phyloP scores from a whole-genome alignment of 2,329 filamentous ascomycete genomes.

The Ophiocordyceps camponoti-floridani region DNA sequence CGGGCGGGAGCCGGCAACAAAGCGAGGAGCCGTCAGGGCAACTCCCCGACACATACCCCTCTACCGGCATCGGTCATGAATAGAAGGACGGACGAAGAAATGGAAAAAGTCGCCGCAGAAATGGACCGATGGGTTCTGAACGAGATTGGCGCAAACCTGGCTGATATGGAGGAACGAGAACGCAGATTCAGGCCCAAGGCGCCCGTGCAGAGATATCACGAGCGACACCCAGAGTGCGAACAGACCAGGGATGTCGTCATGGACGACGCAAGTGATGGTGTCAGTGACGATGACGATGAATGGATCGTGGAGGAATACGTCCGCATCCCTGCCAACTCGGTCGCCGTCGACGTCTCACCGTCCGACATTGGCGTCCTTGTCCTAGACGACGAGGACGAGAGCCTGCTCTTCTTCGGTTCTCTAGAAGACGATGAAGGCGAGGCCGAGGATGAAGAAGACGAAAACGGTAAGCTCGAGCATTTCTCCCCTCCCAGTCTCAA shows the following conservation, averaged over 20 bases:
- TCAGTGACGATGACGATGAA: conserved; percentile 26
- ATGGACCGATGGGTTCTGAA: conserved; percentile 42
- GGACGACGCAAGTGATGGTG: conserved; percentile 18
- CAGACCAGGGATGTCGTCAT: conserved; percentile 13
- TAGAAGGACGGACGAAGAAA: conserved; percentile 21
- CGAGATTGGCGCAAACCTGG: conserved; percentile 36
- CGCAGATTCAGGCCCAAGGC: conserved; percentile 35
- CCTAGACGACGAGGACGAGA: conserved; percentile 38
- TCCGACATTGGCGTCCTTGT: conserved; percentile 37
- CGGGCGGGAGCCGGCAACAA: conserved; percentile 13
- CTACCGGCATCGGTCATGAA: conserved; percentile 15
- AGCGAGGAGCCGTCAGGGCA: conserved; percentile 7
- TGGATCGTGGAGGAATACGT: conserved; percentile 49
- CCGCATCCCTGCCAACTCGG: conserved; percentile 34
- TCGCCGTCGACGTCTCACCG: conserved; percentile 26
- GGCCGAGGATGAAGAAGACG: too few species aligned
- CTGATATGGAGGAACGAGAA: conserved; percentile 22
- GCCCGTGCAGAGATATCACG: conserved; percentile 33
- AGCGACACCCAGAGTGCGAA: conserved; percentile 30
- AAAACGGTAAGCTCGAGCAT: conserved; percentile 32
- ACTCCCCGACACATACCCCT: conserved; percentile 7
- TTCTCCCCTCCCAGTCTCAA: background rate
- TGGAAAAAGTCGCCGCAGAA: conserved; percentile 31
- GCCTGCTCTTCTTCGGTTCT: conserved; percentile 40
- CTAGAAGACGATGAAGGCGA: conserved; percentile 44